A percentile compares a stretch with the other conserved stretches of the same genome.
Conservation (phyloP, 225 moss, liverwort and hornwort species). For the Climacium dendroides region DNA sequence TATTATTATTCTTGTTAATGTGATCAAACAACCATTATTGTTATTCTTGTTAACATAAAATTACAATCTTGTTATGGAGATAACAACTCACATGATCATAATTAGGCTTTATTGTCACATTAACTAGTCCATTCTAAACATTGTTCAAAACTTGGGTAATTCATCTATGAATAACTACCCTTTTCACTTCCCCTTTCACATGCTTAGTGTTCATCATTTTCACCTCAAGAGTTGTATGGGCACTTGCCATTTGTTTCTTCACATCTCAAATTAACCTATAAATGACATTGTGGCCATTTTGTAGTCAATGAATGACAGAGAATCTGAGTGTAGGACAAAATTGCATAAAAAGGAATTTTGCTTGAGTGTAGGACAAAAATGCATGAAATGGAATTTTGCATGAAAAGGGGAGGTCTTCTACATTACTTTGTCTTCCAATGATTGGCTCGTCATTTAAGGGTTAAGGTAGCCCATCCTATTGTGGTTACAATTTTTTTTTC, state of each 20-base stretch:
- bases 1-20: accelerated
- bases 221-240: neutral
- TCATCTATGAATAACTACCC: neutral
- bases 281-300: no score
- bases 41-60: neutral
- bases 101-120: neutral
- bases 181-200: neutral
- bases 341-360: no score
- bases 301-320: no score
- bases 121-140: neutral
- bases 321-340: no score
- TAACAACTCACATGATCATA: neutral
- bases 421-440: no score
- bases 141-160: neutral
- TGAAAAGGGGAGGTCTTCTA: no score
- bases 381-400: no score
- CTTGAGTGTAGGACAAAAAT: no score
- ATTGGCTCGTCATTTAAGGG: no score
- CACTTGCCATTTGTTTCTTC: neutral
- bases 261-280: neutral
- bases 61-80: no score
- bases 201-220: neutral
- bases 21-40: neutral
- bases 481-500: no score
- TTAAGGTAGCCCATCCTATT: accelerated